These are phyloP conservation scores for Pseudopyricularia cyperi DNA, from an alignment of 2,329 filamentous ascomycete species.

Conservation along the genomic window DNA sequence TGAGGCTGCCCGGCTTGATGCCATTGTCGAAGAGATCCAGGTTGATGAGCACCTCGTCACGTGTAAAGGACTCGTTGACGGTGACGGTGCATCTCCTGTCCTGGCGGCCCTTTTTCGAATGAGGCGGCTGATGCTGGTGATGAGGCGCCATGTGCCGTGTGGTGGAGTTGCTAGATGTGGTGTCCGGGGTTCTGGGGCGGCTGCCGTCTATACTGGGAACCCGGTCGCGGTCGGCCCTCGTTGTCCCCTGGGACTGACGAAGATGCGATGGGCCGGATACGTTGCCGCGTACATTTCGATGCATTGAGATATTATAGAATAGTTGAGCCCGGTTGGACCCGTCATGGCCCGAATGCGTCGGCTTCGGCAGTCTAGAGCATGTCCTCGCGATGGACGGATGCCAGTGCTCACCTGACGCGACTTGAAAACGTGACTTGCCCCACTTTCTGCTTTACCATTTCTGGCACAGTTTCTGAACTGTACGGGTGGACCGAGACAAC, in stretches of 20 bases:
- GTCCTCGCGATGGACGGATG: not conserved
- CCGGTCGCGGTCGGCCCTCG: constrained; percentile 18
- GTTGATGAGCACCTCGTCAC: constrained; percentile 71
- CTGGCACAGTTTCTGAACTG: not conserved
- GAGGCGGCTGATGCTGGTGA: not conserved
- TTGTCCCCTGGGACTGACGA: constrained; percentile 33
- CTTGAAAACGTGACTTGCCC: not conserved
- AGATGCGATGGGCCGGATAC: constrained; percentile 27
- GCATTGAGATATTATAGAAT: not conserved
- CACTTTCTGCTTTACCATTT: not conserved
- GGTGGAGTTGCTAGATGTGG: constrained; percentile 36
- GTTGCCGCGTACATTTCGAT: constrained; percentile 2
- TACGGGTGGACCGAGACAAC: too few species aligned
- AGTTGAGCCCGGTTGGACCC: not conserved
- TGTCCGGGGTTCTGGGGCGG: constrained; percentile 18
- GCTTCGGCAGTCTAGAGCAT: not conserved
- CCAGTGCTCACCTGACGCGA: not conserved
- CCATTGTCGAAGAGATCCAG: constrained; percentile 53
- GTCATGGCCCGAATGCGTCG: not conserved
- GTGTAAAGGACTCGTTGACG: constrained; percentile 61
- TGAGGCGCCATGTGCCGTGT: constrained; percentile 13
- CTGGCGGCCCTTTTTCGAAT: constrained; percentile 14
- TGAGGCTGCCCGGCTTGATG: constrained; percentile 52
- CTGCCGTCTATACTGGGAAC: not conserved
- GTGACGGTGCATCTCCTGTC: constrained; percentile 40